These are phyloP conservation scores for Phytophthora ramorum DNA, from an alignment of 352 stramenopile genomes.

Conservation along the genomic window DNA sequence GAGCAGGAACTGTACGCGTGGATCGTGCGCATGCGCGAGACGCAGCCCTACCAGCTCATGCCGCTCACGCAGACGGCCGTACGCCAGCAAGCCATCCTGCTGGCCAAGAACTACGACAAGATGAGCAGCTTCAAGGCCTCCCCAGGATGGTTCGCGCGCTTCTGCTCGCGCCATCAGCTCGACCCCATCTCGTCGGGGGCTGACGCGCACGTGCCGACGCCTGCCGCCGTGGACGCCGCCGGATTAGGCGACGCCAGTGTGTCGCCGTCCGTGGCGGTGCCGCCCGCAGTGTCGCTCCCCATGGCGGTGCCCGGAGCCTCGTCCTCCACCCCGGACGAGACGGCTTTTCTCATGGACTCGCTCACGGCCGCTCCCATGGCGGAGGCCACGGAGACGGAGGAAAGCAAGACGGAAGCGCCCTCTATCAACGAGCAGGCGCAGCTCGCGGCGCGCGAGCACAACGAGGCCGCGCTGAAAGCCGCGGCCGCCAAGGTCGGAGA, in stretches of 20 bases:
- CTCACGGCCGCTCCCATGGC: constrained; percentile 24
- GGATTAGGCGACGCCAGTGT: neutral
- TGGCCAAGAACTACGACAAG: constrained; percentile 86
- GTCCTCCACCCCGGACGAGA: constrained; percentile 26
- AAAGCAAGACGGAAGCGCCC: constrained; percentile 43
- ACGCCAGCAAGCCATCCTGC: constrained; percentile 82
- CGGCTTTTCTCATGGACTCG: constrained; percentile 39
- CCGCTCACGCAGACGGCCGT: constrained; percentile 86
- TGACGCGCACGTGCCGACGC: constrained; percentile 2
- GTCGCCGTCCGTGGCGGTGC: constrained; percentile 15
- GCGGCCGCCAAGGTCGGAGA: constrained; percentile 33
- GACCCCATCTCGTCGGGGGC: constrained; percentile 60
- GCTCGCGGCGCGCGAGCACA: constrained; percentile 45
- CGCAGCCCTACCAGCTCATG: constrained; percentile 83
- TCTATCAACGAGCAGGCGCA: constrained; percentile 57
- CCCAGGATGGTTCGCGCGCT: constrained; percentile 87
- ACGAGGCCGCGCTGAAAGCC: constrained; percentile 42
- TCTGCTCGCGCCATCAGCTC: constrained; percentile 85
- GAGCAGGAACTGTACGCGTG: constrained; percentile 89
- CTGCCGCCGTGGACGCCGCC: constrained; percentile 4
- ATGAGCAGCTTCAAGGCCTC: constrained; percentile 90
- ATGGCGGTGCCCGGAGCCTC: neutral
- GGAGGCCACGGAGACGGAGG: constrained; percentile 32
- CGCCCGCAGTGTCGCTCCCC: constrained; percentile 12
- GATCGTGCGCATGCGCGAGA: constrained; percentile 86